These are phyloP conservation scores for Trypanosoma melophagium DNA, from an alignment of 208 protist species.

Conservation along the genomic window DNA sequence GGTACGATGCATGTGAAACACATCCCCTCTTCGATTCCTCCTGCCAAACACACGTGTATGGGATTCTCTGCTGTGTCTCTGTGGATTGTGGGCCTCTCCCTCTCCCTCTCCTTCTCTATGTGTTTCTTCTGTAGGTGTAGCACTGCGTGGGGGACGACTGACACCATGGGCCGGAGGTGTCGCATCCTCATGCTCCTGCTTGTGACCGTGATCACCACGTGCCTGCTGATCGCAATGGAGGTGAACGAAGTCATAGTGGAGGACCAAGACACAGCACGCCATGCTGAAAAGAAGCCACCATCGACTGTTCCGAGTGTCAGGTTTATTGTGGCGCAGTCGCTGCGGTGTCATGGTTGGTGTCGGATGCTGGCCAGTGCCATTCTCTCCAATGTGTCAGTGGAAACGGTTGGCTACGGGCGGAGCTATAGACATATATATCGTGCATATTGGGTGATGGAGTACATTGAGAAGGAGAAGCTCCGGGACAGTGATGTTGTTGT, in stretches of 20 bases:
- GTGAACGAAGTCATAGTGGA: background rate
- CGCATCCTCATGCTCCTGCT: no score
- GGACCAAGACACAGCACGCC: no score
- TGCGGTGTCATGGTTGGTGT: conserved; percentile 17
- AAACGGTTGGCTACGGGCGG: conserved; percentile 12
- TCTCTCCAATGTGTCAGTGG: conserved; percentile 20
- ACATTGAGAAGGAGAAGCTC: conserved; percentile 8
- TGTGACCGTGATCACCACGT: no score
- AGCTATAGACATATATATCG: conserved; percentile 13
- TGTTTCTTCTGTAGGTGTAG: no score
- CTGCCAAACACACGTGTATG: no score
- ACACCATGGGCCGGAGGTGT: no score
- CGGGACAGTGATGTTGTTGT: conserved; percentile 24
- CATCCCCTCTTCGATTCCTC: no score
- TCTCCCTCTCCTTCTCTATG: no score
- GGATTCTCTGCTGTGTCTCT: no score
- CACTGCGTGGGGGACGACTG: no score
- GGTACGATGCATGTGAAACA: no score
- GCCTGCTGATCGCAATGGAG: background rate
- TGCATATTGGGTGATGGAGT: conserved; percentile 19
- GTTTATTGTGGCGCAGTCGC: conserved; percentile 23
- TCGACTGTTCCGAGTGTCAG: background rate
- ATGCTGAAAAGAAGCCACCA: background rate
- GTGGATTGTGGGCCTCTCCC: no score
- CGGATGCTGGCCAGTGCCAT: conserved; percentile 19